Percentiles rank a stretch among this genome's conserved stretches.
These are phyloP conservation scores for Stephania japonica DNA, from an alignment of 164 flowering plant species.

Conservation along the genomic window DNA sequence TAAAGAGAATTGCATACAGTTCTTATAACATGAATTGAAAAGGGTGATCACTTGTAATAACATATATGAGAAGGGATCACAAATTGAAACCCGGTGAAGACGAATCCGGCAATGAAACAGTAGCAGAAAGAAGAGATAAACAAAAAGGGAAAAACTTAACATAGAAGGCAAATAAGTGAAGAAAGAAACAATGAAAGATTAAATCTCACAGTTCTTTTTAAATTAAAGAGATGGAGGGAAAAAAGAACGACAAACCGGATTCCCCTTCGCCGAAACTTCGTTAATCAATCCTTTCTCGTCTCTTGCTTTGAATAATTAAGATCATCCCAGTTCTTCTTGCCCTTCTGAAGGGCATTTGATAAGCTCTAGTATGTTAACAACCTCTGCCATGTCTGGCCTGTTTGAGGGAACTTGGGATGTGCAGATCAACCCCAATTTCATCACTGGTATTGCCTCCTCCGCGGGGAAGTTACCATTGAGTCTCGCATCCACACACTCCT, in stretches of 20 bases:
- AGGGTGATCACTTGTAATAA: background rate
- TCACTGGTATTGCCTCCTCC: slow-evolving; percentile 81
- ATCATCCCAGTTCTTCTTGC: slow-evolving; percentile 47
- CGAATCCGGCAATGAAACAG: slow-evolving; percentile 50
- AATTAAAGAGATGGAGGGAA: slow-evolving; percentile 10
- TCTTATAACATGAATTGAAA: background rate
- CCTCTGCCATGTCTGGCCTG: slow-evolving; percentile 92
- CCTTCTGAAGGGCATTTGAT: slow-evolving; percentile 79
- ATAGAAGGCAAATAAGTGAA: slow-evolving; percentile 9
- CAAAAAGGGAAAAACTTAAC: slow-evolving; percentile 7
- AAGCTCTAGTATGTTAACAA: slow-evolving; percentile 79
- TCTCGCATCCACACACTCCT: slow-evolving; percentile 66
- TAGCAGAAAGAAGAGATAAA: slow-evolving; percentile 9
- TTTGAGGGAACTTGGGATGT: slow-evolving; percentile 95
- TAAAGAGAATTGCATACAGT: background rate
- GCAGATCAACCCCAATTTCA: slow-evolving; percentile 85
- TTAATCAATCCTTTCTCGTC: slow-evolving; percentile 7
- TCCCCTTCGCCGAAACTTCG: slow-evolving; percentile 54
- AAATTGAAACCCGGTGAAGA: slow-evolving; percentile 58
- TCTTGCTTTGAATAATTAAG: slow-evolving; percentile 7
- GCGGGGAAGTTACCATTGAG: slow-evolving; percentile 59
- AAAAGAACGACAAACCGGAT: slow-evolving; percentile 43
- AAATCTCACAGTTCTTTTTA: slow-evolving; percentile 13
- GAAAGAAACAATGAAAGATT: slow-evolving; percentile 16
- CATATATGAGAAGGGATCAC: slow-evolving; percentile 18